Base-by-base conservation (phyloP, 306 rosid species). In the Glycine soja region DNA sequence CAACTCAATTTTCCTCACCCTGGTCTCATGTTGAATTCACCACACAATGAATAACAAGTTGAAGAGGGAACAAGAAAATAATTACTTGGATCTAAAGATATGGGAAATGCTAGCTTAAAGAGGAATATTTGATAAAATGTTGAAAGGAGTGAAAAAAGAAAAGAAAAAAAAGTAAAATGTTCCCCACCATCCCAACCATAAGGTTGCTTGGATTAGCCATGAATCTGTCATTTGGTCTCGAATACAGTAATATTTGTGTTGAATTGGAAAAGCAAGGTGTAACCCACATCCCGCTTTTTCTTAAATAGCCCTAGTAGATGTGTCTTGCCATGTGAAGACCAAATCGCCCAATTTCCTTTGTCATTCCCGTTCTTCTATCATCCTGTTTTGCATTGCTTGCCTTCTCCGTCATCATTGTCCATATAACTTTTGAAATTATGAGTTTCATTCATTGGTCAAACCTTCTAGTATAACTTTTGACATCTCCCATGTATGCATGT, bases 151-250 rank as follows among this genome's bases (percentile, higher is more conserved):
- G 67, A 69, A 81, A 58, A 81, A 50, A 16, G 30, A 24, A 24
- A 24, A 69, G 79, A 58, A 81, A 48, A 75, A 78, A 78, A 78
- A 45, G 86, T 51, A 73, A 79, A 73, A 78, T 91, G 97, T 88
- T 82, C 90, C 91, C 97, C 86, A 90, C 86, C 92, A 73, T 83
- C 92, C 92, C 58, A 82, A 86, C 93, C 87, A 34, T 10, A 65
- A 58, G 80, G 87, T 84, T 86, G 87, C 86, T 84, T 88, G 38
- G 75, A 79, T 42, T 72, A 82, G 84, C 86, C 72, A 86, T 82
- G 30, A 86, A 79, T 57, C 11, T 82, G 88, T 85, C 85, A 79
- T 83, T 77, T 86, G 92, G 90, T 89, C 90, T 71, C 83, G 77
- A 82, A 50, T 59, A 81, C 72, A 78, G 64, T 81, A 32, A 65